Evolutionary conservation across 768 basidiomycete species (phyloP).

Genomic region (Sarcodon aspratus): DNA sequence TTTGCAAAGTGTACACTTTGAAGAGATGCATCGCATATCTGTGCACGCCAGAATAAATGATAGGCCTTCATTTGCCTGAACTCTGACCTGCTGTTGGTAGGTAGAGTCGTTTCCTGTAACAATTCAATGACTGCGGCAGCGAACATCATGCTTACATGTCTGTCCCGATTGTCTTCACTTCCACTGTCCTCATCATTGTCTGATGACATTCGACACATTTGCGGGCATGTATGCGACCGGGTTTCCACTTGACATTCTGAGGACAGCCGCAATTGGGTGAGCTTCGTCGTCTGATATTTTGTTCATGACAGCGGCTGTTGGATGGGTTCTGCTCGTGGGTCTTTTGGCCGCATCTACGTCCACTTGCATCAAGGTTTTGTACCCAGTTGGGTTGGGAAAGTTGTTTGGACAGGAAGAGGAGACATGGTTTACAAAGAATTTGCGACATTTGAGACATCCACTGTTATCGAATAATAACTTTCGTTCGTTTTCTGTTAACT

Average conservation of each 20-base stretch:
- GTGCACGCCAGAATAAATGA: slow-evolving; percentile 6
- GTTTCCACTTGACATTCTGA: neutral
- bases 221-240: too few relatives aligned
- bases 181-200: neutral
- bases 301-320: neutral
- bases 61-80: too few relatives aligned
- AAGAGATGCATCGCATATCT: slow-evolving; percentile 2
- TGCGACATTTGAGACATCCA: slow-evolving; percentile 17
- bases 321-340: neutral
- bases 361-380: slow-evolving; percentile 8
- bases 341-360: neutral
- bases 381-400: slow-evolving; percentile 9
- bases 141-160: too few relatives aligned
- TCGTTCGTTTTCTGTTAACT: slow-evolving; percentile 4
- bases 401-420: slow-evolving; percentile 8
- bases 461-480: slow-evolving; percentile 6
- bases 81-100: too few relatives aligned
- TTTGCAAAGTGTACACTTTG: neutral
- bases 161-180: neutral
- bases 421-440: slow-evolving; percentile 7
- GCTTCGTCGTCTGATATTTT: neutral
- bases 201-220: neutral
- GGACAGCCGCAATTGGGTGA: neutral
- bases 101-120: too few relatives aligned
- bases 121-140: too few relatives aligned